phyloP scores from a whole-genome alignment of 108 stramenopile species.

The Cyclotella kingstonii region DNA sequence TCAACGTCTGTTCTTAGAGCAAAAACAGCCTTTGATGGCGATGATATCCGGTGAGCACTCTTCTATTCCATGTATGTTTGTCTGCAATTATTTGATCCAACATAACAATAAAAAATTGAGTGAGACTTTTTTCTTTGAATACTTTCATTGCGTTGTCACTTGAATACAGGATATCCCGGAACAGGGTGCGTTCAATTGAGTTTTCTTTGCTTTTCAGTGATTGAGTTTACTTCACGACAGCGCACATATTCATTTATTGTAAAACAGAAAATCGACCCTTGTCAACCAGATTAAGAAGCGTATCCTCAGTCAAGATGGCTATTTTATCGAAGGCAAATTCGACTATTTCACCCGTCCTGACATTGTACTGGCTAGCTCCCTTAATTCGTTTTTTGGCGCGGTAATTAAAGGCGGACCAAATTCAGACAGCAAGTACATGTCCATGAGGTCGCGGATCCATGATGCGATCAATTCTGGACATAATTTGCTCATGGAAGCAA shows the following conservation, averaged over 20 bases:
- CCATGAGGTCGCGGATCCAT: constrained; percentile 26
- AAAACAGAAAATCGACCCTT: constrained; percentile 25
- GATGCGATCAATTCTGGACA: constrained; percentile 25
- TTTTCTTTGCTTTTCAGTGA: no score
- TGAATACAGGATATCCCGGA: constrained; percentile 22
- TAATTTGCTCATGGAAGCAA: constrained; percentile 15
- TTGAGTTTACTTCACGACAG: no score
- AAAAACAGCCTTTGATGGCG: constrained; percentile 27
- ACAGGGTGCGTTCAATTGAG: constrained; percentile 32
- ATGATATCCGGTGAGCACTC: constrained; percentile 12
- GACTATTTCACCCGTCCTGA: constrained; percentile 17
- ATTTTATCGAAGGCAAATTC: constrained; percentile 36
- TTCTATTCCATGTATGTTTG: constrained; percentile 9
- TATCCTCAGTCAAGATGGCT: constrained; percentile 11
- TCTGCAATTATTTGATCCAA: neutral
- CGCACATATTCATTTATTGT: no score
- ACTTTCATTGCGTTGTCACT: neutral
- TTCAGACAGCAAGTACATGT: constrained; percentile 5
- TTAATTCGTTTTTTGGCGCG: constrained; percentile 18
- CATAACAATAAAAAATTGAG: no score
- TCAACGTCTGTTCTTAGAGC: constrained; percentile 6
- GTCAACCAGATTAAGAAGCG: constrained; percentile 28
- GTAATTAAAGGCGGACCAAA: neutral
- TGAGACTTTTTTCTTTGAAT: no score
- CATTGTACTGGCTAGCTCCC: constrained; percentile 15